These are phyloP conservation scores for Fusarium tricinctum DNA, from an alignment of 2,329 filamentous ascomycete species.

Conservation along the genomic window DNA sequence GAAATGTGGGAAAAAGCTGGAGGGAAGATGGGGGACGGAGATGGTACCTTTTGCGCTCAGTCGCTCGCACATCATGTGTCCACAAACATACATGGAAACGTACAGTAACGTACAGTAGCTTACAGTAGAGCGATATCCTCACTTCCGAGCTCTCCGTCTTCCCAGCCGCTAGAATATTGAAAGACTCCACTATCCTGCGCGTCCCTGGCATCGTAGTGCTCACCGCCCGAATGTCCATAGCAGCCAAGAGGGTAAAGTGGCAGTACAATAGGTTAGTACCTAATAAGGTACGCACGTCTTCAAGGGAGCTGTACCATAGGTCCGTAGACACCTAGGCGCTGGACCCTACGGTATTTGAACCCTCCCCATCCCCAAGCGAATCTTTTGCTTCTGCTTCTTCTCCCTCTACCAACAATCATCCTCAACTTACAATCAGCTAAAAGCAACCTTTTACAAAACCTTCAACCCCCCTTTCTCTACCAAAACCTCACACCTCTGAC, in stretches of 20 bases:
- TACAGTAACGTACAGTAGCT: constrained; percentile 33
- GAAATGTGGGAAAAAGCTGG: constrained; percentile 30
- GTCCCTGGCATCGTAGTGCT: constrained; percentile 30
- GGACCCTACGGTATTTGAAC: constrained; percentile 42
- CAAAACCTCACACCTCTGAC: constrained; percentile 24
- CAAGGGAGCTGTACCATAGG: not conserved
- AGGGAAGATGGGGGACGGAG: constrained; percentile 19
- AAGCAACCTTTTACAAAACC: constrained; percentile 15
- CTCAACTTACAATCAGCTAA: constrained; percentile 26
- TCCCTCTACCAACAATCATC: constrained; percentile 36
- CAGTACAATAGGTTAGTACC: constrained; percentile 26
- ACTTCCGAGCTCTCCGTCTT: constrained; percentile 41
- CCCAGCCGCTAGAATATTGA: constrained; percentile 45
- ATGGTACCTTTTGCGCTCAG: constrained; percentile 13
- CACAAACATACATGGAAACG: constrained; percentile 36
- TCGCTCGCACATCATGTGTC: constrained; percentile 27
- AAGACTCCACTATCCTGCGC: constrained; percentile 44
- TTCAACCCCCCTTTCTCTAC: constrained; percentile 18
- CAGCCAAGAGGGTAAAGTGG: constrained; percentile 19
- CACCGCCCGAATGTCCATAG: constrained; percentile 41
- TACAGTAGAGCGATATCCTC: constrained; percentile 2
- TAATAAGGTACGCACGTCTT: not conserved
- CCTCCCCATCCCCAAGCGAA: constrained; percentile 31
- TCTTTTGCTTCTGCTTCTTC: constrained; percentile 19
- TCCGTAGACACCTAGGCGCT: too few relatives aligned